Evolutionary conservation across 306 rosid species (phyloP), one percentile per base, ranked within the genome.

Genomic region (Inga leiocalycina): DNA sequence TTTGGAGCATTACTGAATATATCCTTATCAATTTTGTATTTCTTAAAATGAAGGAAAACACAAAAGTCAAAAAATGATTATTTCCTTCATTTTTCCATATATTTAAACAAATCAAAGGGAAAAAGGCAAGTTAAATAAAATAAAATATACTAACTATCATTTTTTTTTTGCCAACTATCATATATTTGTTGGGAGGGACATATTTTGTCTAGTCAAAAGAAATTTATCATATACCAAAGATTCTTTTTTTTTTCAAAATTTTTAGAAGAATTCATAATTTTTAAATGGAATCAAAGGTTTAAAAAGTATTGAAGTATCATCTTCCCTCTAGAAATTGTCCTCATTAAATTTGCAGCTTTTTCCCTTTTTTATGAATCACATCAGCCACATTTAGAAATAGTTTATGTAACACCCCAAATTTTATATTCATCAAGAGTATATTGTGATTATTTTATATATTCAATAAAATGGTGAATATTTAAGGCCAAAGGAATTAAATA

Each of bases 301-400:
- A 5, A 51, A 51, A 17, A 51, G n/a, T 51, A 16, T 16, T 57
- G 30, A 19, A 3, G 27, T 2, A n/a, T 57, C 30, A 57, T 57
- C 65, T 57, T 57, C 65, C 12, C 24, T 8, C 65, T 20, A 61
- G 15, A 2, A 61, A 69, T 9, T 27, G 20, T 9, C 30, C 70
- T 64, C 19, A 11, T 64, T 46, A 0, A 57, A 57, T n/a, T 57
- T 57, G 24, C 65, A 57, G 64, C 30, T 13, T 64, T 64, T 30
- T 64, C 6, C 10, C 4, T 12, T 30, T 64, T 5, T 11, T 6
- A 13, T 64, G 30, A 37, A 69, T 37, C 74, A 37, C 49, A 61
- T 62, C 51, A 51, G 46, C 67, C 66, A 82, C 82, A 77, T 17
- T 1, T 14, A 87, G 16, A 66, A 80, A 52, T 67, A 56, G 73